Conservation (phyloP, 2,329 filamentous ascomycete species). For the Cercospora berteroae region DNA sequence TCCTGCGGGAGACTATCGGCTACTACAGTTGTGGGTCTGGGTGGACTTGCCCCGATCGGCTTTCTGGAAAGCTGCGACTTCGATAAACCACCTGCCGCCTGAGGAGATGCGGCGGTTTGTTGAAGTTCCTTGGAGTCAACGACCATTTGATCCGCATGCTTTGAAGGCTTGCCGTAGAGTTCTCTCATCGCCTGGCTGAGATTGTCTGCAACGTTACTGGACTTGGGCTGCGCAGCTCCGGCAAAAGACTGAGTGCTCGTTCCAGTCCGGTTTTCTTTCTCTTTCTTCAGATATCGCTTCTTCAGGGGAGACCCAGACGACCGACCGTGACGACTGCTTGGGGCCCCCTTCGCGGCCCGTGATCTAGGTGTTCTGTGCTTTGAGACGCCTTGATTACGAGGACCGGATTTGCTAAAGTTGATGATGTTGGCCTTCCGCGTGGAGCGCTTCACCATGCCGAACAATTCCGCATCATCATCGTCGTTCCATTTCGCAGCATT, state of each 20-base stretch:
- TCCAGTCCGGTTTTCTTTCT: neutral
- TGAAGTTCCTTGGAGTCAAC: neutral
- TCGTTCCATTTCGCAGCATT: conserved; percentile 12
- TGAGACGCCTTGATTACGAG: conserved; percentile 34
- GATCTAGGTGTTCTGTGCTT: conserved; percentile 3
- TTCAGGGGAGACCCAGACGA: neutral
- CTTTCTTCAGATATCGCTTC: neutral
- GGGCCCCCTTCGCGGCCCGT: neutral
- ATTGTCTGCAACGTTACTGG: conserved; percentile 10
- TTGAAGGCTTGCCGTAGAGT: neutral
- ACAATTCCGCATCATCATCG: conserved; percentile 3
- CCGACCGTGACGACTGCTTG: neutral
- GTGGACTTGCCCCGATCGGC: neutral
- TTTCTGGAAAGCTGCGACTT: neutral
- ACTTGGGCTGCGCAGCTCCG: neutral
- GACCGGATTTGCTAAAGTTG: conserved; percentile 31
- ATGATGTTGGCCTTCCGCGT: conserved; percentile 31
- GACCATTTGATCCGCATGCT: neutral
- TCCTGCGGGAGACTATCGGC: neutral
- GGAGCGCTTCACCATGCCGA: conserved; percentile 8
- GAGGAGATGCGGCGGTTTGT: neutral
- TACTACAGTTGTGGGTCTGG: neutral
- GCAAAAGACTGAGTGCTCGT: neutral
- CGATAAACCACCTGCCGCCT: neutral
- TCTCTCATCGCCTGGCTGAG: conserved; percentile 9